Base-by-base conservation (phyloP, 2,329 filamentous ascomycete species). In the Xylaria sp. region DNA sequence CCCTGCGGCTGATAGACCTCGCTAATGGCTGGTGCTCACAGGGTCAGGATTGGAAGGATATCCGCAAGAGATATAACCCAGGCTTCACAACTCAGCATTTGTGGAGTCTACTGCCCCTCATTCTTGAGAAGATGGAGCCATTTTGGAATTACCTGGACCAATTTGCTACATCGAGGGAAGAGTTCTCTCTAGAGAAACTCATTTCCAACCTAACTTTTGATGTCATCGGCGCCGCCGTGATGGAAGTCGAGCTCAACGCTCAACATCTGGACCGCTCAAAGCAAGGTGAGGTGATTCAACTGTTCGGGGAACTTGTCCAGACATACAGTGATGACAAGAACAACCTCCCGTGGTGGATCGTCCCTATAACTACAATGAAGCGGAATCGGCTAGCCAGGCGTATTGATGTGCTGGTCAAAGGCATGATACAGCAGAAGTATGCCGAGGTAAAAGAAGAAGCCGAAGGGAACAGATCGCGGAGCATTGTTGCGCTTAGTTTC, bases 21-120 rank as follows among this genome's bases (percentile, higher is more conserved):
- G 53, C 44, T 16, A 54, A 63, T 2, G 50, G 54, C 21, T 47
- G 54, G 2, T 26, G 11, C 18, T 26, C 61, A 43, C 34, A 68
- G 57, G 64, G 60, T 7, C 58, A 63, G 9, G 60, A 66, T 4
- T 72, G 69, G 69, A 72, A 71, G 54, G 53, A 57, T 2, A 42
- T 66, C 7, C 68, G 73, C n/a, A 72, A 66, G 48, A 62, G 66
- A 26, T 71, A 72, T 56, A 74, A 73, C 54, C 69, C 70, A 6
- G 72, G 72, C 2, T 75, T 74, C 47, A 65, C 72, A 1, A 67
- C 70, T 2, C 69, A 72, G 51, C 71, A 75, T 39, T 63, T 75
- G n/a, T 68, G 72, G 59, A 68, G 62, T 9, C 61, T 74, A 1
- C 55, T 74, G 42, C 71, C 71, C 0, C 57, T 64, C 24, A 71